Evolutionary conservation across 208 protist species (phyloP).

Genomic region (Zelonia costaricensis): DNA sequence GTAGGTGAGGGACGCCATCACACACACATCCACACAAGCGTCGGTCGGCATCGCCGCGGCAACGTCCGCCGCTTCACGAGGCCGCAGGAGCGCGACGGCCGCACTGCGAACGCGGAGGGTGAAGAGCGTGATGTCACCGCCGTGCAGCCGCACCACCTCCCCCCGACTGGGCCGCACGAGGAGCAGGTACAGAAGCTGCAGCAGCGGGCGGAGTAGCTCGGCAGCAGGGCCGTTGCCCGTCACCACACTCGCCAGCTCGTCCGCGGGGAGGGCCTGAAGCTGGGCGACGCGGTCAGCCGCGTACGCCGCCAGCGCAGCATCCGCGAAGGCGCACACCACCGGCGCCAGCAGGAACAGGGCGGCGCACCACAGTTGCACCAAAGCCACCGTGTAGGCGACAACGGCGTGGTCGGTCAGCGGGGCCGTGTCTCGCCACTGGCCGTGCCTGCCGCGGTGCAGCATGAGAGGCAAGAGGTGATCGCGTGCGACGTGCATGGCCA

Average conservation of each 20-base stretch:
- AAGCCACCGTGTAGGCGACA: neutral
- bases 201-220: slow-evolving; percentile 4
- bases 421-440: neutral
- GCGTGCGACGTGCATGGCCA: slow-evolving; percentile 1
- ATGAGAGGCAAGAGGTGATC: slow-evolving; percentile 3
- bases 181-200: slow-evolving; percentile 45
- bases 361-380: slow-evolving; percentile 13
- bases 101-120: neutral
- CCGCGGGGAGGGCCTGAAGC: slow-evolving; percentile 12
- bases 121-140: slow-evolving; percentile 25
- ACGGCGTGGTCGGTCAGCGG: neutral
- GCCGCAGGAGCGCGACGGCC: neutral
- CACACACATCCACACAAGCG: neutral
- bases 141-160: slow-evolving; percentile 41
- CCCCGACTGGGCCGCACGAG: slow-evolving; percentile 36
- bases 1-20: neutral
- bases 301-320: slow-evolving; percentile 20
- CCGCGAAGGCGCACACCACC: slow-evolving; percentile 1
- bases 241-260: slow-evolving; percentile 1
- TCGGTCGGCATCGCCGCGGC: neutral
- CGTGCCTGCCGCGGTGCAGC: neutral
- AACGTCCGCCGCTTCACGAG: too few species aligned
- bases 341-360: slow-evolving; percentile 12
- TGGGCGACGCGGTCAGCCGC: slow-evolving; percentile 25
- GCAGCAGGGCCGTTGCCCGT: neutral